phyloP scores from a whole-genome alignment of 805 yeast genomes.

The Ascoidea rubescens region DNA sequence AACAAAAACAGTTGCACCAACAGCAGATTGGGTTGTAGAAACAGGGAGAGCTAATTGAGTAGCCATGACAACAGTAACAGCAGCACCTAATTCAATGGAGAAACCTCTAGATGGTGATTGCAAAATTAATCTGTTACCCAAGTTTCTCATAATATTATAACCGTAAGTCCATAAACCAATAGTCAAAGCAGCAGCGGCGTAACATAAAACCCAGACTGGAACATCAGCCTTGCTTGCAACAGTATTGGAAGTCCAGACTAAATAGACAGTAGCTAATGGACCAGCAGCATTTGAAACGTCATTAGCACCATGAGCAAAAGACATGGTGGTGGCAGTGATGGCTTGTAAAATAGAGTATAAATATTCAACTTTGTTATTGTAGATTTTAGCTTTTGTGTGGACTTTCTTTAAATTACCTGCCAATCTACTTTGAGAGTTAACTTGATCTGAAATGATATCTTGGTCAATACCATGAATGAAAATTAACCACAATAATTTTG shows the following conservation, averaged over 20 bases:
- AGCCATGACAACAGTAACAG: conserved; percentile 62
- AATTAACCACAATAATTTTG: conserved; percentile 31
- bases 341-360: conserved; percentile 56
- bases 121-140: conserved; percentile 62
- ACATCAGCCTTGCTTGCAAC: conserved; percentile 34
- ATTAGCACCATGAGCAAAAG: conserved; percentile 74
- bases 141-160: conserved; percentile 51
- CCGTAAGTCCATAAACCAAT: conserved; percentile 63
- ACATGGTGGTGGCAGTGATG: conserved; percentile 65
- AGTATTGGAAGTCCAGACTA: conserved; percentile 41
- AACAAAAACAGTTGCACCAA: conserved; percentile 65
- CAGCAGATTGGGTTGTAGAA: conserved; percentile 69
- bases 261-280: conserved; percentile 53
- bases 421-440: conserved; percentile 22
- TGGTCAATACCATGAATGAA: conserved; percentile 46
- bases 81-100: conserved; percentile 67
- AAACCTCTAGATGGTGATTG: conserved; percentile 75
- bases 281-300: conserved; percentile 72
- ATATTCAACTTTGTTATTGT: conserved; percentile 58
- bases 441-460: conserved; percentile 44
- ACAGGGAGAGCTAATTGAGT: conserved; percentile 60
- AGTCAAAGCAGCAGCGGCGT: conserved; percentile 52
- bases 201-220: conserved; percentile 60
- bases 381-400: conserved; percentile 47
- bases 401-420: conserved; percentile 32